Percentiles rank a stretch among this genome's conserved stretches.
These are phyloP conservation scores for Lyophyllum decastes DNA, from an alignment of 768 basidiomycete genomes.

Conservation along the genomic window DNA sequence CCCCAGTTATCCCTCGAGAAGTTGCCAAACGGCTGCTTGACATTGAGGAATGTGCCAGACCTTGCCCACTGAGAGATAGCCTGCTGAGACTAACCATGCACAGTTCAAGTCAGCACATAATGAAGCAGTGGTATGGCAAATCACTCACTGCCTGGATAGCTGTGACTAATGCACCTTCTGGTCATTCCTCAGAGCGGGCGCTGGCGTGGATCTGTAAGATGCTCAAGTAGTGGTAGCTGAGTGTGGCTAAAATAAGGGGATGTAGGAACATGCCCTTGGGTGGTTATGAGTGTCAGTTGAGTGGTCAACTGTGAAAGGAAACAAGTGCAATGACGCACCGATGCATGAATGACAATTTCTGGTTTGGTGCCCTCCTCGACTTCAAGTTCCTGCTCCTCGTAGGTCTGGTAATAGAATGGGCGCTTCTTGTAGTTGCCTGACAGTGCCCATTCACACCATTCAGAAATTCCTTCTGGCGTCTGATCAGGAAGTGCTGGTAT, in stretches of 20 bases:
- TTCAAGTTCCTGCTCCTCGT: background rate
- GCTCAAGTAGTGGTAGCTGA: background rate
- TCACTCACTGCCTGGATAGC: background rate
- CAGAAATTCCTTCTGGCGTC: background rate
- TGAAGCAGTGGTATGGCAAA: background rate
- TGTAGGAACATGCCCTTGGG: background rate
- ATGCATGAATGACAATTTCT: background rate
- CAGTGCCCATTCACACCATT: background rate
- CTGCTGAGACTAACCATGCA: background rate
- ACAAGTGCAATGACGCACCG: background rate
- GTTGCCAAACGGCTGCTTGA: background rate
- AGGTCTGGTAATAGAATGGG: background rate
- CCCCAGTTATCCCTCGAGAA: background rate
- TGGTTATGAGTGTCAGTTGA: background rate
- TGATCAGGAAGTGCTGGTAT: background rate
- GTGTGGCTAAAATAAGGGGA: background rate
- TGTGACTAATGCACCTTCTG: background rate
- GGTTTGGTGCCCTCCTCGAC: background rate
- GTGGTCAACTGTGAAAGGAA: background rate
- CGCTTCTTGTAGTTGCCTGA: background rate
- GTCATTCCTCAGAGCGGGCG: background rate
- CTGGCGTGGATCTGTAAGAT: background rate
- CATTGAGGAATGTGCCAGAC: background rate
- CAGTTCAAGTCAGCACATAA: background rate
- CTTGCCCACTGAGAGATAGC: background rate